A percentile compares a stretch with the other conserved stretches of the same genome.
Evolutionary conservation across 1,284 basidiomycete species (phyloP).

Genomic region (Sphagnurus paluster): DNA sequence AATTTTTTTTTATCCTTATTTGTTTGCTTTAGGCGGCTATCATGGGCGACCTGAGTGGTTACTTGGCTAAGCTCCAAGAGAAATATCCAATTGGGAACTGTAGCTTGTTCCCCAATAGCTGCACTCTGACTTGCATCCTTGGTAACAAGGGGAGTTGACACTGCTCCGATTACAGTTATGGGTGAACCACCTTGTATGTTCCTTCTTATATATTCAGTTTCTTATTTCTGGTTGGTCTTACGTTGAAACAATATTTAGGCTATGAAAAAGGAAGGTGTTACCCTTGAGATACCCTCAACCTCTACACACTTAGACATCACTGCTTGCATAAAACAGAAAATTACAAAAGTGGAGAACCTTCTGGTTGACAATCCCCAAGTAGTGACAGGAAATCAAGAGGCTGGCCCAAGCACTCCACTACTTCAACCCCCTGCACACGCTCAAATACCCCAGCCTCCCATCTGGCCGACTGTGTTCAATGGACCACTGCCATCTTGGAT

Average conservation of each 20-base stretch:
- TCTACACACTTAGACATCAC: not conserved
- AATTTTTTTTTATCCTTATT: no score
- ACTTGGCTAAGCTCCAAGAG: not conserved
- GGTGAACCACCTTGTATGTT: not conserved
- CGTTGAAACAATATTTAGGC: not conserved
- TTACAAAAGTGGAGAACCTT: no score
- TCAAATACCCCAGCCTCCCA: not conserved
- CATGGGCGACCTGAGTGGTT: no score
- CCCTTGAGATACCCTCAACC: not conserved
- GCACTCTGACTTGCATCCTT: not conserved
- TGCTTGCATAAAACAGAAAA: no score
- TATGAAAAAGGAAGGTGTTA: not conserved
- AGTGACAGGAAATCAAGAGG: not conserved
- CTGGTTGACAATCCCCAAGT: not conserved
- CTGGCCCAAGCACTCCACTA: not conserved
- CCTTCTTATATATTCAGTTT: no score
- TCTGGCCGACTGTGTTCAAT: not conserved
- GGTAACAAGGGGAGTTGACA: not conserved
- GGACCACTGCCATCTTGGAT: not conserved
- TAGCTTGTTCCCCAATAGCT: not conserved
- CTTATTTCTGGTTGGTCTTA: not conserved
- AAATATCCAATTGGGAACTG: not conserved
- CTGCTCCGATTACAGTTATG: not conserved
- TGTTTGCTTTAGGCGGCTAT: no score
- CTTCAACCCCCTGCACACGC: not conserved